A percentile compares a stretch with the other conserved stretches of the same genome.
phyloP scores from a whole-genome alignment of 2,329 filamentous ascomycete species.

The Plectosphaerella cucumerina region DNA sequence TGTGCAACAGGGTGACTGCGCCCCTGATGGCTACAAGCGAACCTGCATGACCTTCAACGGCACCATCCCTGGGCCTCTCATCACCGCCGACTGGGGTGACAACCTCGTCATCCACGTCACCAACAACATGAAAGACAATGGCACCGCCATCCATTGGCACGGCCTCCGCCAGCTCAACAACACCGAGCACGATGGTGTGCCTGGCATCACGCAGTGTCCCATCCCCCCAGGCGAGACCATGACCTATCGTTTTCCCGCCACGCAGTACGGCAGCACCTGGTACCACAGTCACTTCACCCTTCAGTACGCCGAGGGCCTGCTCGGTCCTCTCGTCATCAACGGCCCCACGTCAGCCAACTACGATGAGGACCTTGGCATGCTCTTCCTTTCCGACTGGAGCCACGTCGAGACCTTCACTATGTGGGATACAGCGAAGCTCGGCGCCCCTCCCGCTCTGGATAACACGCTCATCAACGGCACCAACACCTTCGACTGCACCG shows the following conservation, averaged over 20 bases:
- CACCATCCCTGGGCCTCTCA: constrained; percentile 59
- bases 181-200: constrained; percentile 38
- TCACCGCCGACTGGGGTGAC: constrained; percentile 37
- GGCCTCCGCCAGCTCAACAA: constrained; percentile 39
- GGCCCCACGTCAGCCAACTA: constrained; percentile 42
- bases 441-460: constrained; percentile 19
- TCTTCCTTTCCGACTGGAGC: constrained; percentile 51
- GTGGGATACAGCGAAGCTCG: constrained; percentile 20
- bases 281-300: constrained; percentile 49
- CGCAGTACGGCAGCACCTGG: constrained; percentile 32
- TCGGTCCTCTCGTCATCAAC: constrained; percentile 46
- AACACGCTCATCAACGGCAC: constrained; percentile 41
- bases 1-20: constrained; percentile 43
- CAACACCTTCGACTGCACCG: constrained; percentile 13
- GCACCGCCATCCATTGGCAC: constrained; percentile 44
- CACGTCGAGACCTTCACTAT: constrained; percentile 15
- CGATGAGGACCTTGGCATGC: constrained; percentile 56
- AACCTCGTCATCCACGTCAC: constrained; percentile 50
- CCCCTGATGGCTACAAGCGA: constrained; percentile 52
- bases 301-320: constrained; percentile 48
- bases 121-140: constrained; percentile 48
- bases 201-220: constrained; percentile 39
- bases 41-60: constrained; percentile 59
- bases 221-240: constrained; percentile 26
- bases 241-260: constrained; percentile 28